Evolutionary conservation across 805 yeast genomes (phyloP).

Genomic region (Monosporozyma siamensis): DNA sequence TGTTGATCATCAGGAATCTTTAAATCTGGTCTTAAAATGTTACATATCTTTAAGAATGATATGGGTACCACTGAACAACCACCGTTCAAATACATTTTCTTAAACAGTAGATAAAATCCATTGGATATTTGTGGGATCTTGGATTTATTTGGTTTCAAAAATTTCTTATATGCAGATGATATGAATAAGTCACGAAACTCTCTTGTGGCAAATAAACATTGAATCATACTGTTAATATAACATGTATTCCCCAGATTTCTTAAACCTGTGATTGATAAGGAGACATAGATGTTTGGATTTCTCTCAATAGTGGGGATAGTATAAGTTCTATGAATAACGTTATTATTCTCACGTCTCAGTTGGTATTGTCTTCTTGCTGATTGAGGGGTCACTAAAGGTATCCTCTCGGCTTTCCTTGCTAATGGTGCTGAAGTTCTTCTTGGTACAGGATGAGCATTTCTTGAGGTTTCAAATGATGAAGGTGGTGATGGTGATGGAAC

Average conservation of each 20-base stretch:
- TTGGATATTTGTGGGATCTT: conserved; percentile 28
- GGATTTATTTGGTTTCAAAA: conserved; percentile 28
- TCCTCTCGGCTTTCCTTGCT: neutral
- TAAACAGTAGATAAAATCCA: conserved; percentile 45
- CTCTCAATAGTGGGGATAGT: conserved; percentile 33
- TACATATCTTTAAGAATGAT: conserved; percentile 46
- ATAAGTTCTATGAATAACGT: conserved; percentile 4
- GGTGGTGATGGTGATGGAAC: neutral
- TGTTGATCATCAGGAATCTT: conserved; percentile 68
- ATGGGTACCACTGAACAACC: conserved; percentile 57
- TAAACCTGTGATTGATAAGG: conserved; percentile 49
- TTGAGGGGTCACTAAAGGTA: neutral
- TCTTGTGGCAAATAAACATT: conserved; percentile 50
- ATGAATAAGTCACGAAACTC: conserved; percentile 42
- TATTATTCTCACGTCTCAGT: neutral
- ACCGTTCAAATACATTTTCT: conserved; percentile 49
- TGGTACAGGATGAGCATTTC: neutral
- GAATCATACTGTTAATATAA: conserved; percentile 66
- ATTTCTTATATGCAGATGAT: conserved; percentile 36
- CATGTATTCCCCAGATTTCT: conserved; percentile 66
- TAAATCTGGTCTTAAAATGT: conserved; percentile 53
- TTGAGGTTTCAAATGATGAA: neutral
- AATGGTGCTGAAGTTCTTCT: neutral
- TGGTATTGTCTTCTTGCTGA: neutral
- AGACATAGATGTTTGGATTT: conserved; percentile 32